Evolutionary conservation across 177 flowering plant genomes (phyloP), one percentile per base, ranked within the genome.

Genomic region (Vitis hybrid): DNA sequence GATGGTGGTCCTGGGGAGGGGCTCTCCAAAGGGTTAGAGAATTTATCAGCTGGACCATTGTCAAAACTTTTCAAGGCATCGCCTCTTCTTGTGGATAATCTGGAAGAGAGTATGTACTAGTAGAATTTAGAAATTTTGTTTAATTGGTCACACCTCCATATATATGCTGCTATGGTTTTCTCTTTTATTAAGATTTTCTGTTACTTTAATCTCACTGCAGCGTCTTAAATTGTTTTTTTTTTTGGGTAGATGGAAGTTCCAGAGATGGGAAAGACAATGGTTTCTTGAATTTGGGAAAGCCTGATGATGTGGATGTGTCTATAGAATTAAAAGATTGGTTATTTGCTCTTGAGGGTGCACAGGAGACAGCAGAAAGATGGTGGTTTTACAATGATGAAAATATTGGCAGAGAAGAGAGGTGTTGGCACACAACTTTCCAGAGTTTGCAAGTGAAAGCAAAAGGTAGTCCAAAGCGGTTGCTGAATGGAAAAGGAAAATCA

Each of bases 1-100:
- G 96, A 93, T 84, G 99, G 99, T 75, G 96, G 97, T 67, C 99
- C 98, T 60, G 90, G 98, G 65, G 84, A 87, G 70, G 94, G 88
- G 34, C 91, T 95, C 18, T 84, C 88, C 2, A 93, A 84, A 82
- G 98, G 98, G 57, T 71, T 95, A 73, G 86, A 90, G 61, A 81
- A 86, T 69, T 80, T 95, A 71, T 84, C 90, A 31, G 74, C 82
- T 2, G 97, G 99, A 52, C 98, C 99, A 54, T 76, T 95, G 52
- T 79, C 91, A 50, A 93, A 86, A 78, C 87, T 95, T 68, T 83
- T 95, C 48, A 87, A 87, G 72, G 70, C 88, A 29, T 82, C 94
- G 10, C 81, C 93, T 72, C 80, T 81, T 59, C 54, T 63, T 55
- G 80, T 68, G 71, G 76, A 82, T 74, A 80, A 79, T 68, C 58